Evolutionary conservation across 1,284 basidiomycete species (phyloP), one percentile per base, ranked within the genome.

Genomic region (Sporisorium graminicola): DNA sequence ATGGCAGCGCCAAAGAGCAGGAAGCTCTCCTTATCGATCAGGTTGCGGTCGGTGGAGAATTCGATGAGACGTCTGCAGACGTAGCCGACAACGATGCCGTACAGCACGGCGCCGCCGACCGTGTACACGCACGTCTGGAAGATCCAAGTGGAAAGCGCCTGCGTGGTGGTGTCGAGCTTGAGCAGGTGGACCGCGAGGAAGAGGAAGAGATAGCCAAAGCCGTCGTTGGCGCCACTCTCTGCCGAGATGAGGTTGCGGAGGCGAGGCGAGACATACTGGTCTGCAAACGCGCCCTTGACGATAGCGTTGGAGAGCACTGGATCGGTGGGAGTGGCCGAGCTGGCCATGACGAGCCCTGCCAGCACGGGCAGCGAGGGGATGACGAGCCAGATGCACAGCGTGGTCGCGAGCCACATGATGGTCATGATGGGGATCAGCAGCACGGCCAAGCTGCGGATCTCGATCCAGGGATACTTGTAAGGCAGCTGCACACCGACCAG

Each of bases 151-250:
- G 43, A 58, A 14, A 82, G 73, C 2, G 76, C 81, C 24, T 77
- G 52, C 1, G 54, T 40, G 20, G 78, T 74, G 10, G 70, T 55
- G 7, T 54, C 53, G 16, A 60, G 31, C 31, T 79, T 78, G 66
- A 82, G 51, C 7, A 82, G 73, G 20, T 74, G 65, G 1, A 80
- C 65, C 35, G 81, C 81, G 18, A 82, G 64, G 53, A 74, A 81
- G 40, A 82, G 68, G 44, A 82, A 80, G 0, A 80, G 81, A 22
- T 78, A 78, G 0, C 67, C 78, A 14, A 82, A 74, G 29, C 81
- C 81, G 29, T 82, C 81, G 47, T 82, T 82, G 24, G 73, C 69
- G n/a, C 81, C 81, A 18, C 69, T 75, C 62, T 82, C 81, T n/a
- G 74, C 81, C 10, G 74, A 80, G 65, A 82, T 79, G 37, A 82